These are phyloP conservation scores for Dendryphion nanum DNA, from an alignment of 2,329 filamentous ascomycete genomes.

Conservation along the genomic window DNA sequence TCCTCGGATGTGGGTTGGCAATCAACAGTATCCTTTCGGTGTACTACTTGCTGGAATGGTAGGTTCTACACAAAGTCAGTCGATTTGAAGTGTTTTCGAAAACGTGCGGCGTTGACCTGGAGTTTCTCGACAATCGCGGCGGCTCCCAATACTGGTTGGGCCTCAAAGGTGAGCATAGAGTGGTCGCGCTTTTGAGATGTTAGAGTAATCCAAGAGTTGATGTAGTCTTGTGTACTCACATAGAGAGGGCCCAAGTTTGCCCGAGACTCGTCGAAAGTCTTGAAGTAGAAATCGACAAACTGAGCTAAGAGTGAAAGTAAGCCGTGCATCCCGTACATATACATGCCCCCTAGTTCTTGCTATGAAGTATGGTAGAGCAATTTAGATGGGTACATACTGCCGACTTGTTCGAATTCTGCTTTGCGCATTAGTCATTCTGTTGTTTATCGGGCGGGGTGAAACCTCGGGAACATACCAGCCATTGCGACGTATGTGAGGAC, in stretches of 20 bases:
- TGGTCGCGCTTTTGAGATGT: constrained; percentile 68
- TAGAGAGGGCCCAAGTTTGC: constrained; percentile 68
- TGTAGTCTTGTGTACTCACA: constrained; percentile 59
- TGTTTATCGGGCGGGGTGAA: neutral
- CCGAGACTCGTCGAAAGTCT: constrained; percentile 76
- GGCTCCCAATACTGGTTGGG: constrained; percentile 62
- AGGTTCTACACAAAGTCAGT: constrained; percentile 57
- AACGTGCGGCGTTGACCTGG: constrained; percentile 53
- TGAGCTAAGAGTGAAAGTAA: constrained; percentile 59
- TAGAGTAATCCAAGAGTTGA: too few relatives aligned
- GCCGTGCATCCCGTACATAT: constrained; percentile 10
- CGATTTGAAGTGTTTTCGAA: neutral
- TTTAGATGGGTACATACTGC: constrained; percentile 5
- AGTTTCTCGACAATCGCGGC: constrained; percentile 76
- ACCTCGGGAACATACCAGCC: constrained; percentile 2
- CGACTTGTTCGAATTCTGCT: constrained; percentile 9
- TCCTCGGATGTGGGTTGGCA: constrained; percentile 71
- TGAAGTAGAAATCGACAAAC: constrained; percentile 90
- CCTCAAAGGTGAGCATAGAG: constrained; percentile 96
- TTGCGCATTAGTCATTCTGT: neutral
- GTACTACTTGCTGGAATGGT: constrained; percentile 78
- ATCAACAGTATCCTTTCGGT: constrained; percentile 75
- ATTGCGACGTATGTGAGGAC: neutral
- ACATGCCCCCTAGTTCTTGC: neutral
- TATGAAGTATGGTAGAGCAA: too few relatives aligned